Base-by-base conservation (phyloP, 2,329 filamentous ascomycete species). In the Ilyonectria destructans region DNA sequence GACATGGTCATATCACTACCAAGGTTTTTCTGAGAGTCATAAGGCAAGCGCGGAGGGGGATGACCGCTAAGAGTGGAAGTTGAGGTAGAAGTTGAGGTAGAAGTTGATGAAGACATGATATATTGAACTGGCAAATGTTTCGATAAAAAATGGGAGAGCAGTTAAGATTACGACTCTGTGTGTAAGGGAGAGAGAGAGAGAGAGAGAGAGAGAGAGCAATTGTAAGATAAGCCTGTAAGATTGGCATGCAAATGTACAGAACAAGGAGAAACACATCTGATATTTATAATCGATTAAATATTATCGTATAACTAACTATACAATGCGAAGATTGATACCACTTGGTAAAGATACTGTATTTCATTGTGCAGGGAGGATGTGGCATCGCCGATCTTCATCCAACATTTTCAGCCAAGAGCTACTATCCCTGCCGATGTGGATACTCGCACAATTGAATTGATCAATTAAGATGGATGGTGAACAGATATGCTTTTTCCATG, bases 61-160 rank as follows among this genome's bases (percentile, higher is more conserved):
- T 23, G 23, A 4, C 23, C 58, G 58, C 58, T 62, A 62, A 62
- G 46, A 21, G 58, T 55, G 17, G 58, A 62, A 62, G 48, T 46
- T 62, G 35, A 51, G 57, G 58, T 52, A 51, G 58, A 62, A 62
- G 19, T 46, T 62, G 35, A 51, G 45, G 58, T 52, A 60, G 58
- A 60, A 60, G 58, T 60, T 17, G 31, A 60, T 52, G 33, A 60
- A 60, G 58, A 60, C 21, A 60, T 60, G 46, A 60, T 60, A 49
- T 12, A 19, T 51, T 60, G 58, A 46, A 37, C 46, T 51, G 4
- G 48, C 6, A 51, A 51, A 51, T 51, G 48, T 51, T 51, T 26
- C 8, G 46, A 26, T 9, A 51, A 51, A 51, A 29, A 29, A 51
- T 12, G 23, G 26, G 48, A 29, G 21, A 51, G 48, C 48, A 51